Evolutionary conservation across 2,329 filamentous ascomycete genomes (phyloP).

Genomic region (Thielaviopsis cerberus): DNA sequence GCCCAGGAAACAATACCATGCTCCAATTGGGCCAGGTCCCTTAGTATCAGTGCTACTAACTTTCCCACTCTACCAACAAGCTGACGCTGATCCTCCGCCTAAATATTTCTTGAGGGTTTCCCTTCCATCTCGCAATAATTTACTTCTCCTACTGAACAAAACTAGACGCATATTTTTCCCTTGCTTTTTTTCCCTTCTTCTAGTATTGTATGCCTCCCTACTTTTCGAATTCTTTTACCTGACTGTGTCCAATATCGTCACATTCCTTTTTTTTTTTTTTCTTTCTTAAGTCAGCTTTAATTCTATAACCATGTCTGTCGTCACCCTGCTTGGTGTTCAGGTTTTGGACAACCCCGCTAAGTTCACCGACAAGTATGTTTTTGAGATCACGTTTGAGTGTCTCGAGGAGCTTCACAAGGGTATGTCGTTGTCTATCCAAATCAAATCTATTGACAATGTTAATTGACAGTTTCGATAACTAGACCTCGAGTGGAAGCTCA

Average conservation of each 20-base stretch:
- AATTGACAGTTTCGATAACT: constrained; percentile 5
- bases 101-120: neutral
- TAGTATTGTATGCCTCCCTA: neutral
- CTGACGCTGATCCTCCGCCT: neutral
- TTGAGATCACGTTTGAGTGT: constrained; percentile 98
- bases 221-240: constrained; percentile 2
- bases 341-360: constrained; percentile 93
- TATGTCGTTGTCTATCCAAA: constrained; percentile 20
- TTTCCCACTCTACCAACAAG: neutral
- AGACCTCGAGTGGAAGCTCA: constrained; percentile 99
- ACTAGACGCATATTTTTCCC: neutral
- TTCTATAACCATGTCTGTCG: constrained; percentile 58
- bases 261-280: neutral
- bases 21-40: neutral
- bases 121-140: neutral
- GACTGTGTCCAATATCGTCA: neutral
- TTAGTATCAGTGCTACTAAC: neutral
- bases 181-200: neutral
- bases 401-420: constrained; percentile 87
- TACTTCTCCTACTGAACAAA: neutral
- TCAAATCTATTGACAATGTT: neutral
- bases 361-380: constrained; percentile 83
- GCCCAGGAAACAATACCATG: neutral
- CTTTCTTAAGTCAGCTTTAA: neutral
- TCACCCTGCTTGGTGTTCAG: constrained; percentile 86